phyloP scores from a whole-genome alignment of 176 grass and related monocot species.

The Puya raimondii region DNA sequence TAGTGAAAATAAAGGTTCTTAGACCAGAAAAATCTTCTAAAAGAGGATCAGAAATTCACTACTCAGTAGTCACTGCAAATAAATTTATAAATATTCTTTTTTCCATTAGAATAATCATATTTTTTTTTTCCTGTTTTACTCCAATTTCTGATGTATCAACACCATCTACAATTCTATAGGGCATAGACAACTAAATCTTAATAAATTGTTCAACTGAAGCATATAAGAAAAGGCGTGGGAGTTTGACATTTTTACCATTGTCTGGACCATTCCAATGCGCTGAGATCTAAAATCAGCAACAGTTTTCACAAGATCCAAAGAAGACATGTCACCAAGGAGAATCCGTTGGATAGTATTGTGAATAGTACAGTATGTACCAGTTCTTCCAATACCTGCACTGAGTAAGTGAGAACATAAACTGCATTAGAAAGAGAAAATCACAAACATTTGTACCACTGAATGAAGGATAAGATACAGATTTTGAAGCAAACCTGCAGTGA shows the following conservation, averaged over 20 bases:
- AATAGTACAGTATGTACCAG: conserved; percentile 69
- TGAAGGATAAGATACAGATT: neutral
- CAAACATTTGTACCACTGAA: neutral
- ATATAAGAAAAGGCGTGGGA: neutral
- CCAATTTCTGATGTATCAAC: no score
- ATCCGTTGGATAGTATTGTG: conserved; percentile 80
- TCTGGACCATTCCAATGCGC: conserved; percentile 71
- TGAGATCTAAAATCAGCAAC: conserved; percentile 53
- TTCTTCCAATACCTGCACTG: conserved; percentile 95
- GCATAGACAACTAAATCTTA: no score
- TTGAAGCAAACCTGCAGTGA: conserved; percentile 77
- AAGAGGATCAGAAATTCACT: neutral
- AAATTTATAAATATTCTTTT: neutral
- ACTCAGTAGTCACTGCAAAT: neutral
- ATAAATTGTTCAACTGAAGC: neutral
- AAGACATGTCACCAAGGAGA: conserved; percentile 44
- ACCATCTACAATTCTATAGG: no score
- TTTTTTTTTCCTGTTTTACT: no score
- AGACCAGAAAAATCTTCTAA: neutral
- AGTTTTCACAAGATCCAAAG: conserved; percentile 49
- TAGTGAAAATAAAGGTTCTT: neutral
- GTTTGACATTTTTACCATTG: conserved; percentile 32
- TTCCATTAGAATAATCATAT: neutral
- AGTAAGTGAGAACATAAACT: conserved; percentile 15
- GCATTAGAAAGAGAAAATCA: conserved; percentile 2